phyloP scores from a whole-genome alignment of 495 filamentous ascomycete genomes.

The Penicillium bovifimosum region DNA sequence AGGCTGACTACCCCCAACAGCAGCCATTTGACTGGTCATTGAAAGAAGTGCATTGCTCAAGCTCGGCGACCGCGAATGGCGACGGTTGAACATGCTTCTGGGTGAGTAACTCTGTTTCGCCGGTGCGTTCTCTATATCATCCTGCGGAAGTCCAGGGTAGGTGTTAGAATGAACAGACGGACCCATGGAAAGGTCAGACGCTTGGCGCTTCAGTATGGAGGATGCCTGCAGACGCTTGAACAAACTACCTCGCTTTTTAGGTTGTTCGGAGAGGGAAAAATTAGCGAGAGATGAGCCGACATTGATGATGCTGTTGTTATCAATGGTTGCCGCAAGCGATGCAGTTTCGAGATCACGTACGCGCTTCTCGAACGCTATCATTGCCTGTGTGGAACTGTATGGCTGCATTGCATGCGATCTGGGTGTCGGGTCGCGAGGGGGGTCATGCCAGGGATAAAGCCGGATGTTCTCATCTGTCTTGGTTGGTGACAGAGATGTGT shows the following conservation, averaged over 20 bases:
- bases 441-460: slow-evolving; percentile 42
- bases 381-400: slow-evolving; percentile 40
- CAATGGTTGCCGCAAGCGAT: slow-evolving; percentile 63
- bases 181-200: slow-evolving; percentile 30
- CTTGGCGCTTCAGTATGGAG: slow-evolving; percentile 30
- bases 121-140: slow-evolving; percentile 19
- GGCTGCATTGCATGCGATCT: slow-evolving; percentile 37
- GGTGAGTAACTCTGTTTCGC: slow-evolving; percentile 49
- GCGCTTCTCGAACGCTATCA: slow-evolving; percentile 38
- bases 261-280: slow-evolving; percentile 49
- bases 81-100: slow-evolving; percentile 46
- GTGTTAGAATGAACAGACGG: slow-evolving; percentile 25
- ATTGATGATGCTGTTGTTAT: slow-evolving; percentile 54
- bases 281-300: slow-evolving; percentile 56
- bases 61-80: slow-evolving; percentile 53
- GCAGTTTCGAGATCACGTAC: slow-evolving; percentile 41
- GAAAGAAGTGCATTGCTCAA: slow-evolving; percentile 60
- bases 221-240: slow-evolving; percentile 45
- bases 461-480: slow-evolving; percentile 23
- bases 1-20: slow-evolving; percentile 58
- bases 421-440: slow-evolving; percentile 25
- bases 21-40: slow-evolving; percentile 55
- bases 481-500: slow-evolving; percentile 17
- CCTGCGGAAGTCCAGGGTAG: slow-evolving; percentile 31
- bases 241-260: slow-evolving; percentile 39